Evolutionary conservation across 495 filamentous ascomycete genomes (phyloP).

Genomic region (Sordaria brevicollis): DNA sequence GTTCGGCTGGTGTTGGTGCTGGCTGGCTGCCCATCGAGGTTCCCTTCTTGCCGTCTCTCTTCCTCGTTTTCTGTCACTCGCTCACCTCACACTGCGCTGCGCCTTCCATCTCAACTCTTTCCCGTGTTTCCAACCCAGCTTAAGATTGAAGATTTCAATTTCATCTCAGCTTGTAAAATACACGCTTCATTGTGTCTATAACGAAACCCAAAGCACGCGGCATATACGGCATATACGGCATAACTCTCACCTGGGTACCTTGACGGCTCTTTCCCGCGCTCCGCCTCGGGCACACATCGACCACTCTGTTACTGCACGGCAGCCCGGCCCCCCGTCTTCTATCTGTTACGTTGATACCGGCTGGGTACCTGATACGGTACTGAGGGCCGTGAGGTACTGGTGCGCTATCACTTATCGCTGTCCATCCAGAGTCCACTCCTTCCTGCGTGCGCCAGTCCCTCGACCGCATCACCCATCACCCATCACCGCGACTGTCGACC

Average conservation of each 20-base stretch:
- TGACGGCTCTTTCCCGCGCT: background rate
- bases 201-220: no score
- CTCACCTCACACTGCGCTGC: no score
- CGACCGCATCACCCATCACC: constrained; percentile 1
- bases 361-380: background rate
- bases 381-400: background rate
- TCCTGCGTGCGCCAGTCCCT: constrained; percentile 3
- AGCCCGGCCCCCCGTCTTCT: background rate
- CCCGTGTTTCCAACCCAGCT: background rate
- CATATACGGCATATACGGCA: no score
- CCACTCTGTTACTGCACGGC: background rate
- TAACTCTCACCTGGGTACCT: background rate
- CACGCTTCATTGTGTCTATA: background rate
- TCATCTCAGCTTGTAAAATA: background rate
- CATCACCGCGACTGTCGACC: constrained; percentile 1
- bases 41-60: background rate
- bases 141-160: background rate
- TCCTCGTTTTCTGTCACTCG: constrained; percentile 10
- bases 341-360: background rate
- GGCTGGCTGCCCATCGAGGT: background rate
- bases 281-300: background rate
- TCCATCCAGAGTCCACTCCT: background rate
- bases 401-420: background rate
- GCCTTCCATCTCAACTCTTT: constrained; percentile 2
- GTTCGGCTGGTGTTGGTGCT: background rate